Evolutionary conservation across 2,329 filamentous ascomycete genomes (phyloP).

Genomic region (Rutstroemia sp.): DNA sequence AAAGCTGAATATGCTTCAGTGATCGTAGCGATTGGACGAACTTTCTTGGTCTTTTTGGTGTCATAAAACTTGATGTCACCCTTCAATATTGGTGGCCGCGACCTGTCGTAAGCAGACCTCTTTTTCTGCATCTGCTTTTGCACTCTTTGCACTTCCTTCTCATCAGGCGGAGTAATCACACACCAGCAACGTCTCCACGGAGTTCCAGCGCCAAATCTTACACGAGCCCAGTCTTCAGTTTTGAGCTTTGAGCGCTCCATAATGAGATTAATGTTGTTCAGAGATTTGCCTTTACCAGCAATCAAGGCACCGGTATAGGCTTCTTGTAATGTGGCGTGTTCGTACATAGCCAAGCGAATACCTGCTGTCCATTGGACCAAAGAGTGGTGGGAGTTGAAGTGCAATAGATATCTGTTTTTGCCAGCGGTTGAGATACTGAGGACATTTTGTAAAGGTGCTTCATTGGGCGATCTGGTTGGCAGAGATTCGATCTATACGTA

Average conservation of each 20-base stretch:
- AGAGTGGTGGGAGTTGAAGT: conserved; percentile 92
- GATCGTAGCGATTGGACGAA: conserved; percentile 82
- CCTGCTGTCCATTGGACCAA: conserved; percentile 93
- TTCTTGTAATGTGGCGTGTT: conserved; percentile 88
- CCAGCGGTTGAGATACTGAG: conserved; percentile 93
- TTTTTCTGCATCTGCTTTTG: conserved; percentile 79
- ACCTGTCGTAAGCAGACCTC: conserved; percentile 74
- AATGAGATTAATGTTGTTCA: conserved; percentile 87
- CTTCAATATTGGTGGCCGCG: conserved; percentile 59
- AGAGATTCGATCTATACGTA: conserved; percentile 70
- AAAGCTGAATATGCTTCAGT: conserved; percentile 88
- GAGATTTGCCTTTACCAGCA: conserved; percentile 79
- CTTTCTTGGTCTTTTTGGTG: conserved; percentile 82
- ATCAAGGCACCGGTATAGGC: conserved; percentile 95
- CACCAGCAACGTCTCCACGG: conserved; percentile 98
- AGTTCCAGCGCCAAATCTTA: conserved; percentile 90
- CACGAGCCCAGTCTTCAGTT: conserved; percentile 88
- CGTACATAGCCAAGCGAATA: conserved; percentile 89
- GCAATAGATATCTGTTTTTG: conserved; percentile 88
- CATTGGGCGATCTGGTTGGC: conserved; percentile 68
- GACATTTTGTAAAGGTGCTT: conserved; percentile 85
- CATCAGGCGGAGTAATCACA: conserved; percentile 83
- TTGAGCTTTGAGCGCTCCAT: conserved; percentile 73
- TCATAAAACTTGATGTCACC: conserved; percentile 96
- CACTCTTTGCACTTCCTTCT: conserved; percentile 80